phyloP scores from a whole-genome alignment of 257 asterid genomes.

The Datura wrightii region DNA sequence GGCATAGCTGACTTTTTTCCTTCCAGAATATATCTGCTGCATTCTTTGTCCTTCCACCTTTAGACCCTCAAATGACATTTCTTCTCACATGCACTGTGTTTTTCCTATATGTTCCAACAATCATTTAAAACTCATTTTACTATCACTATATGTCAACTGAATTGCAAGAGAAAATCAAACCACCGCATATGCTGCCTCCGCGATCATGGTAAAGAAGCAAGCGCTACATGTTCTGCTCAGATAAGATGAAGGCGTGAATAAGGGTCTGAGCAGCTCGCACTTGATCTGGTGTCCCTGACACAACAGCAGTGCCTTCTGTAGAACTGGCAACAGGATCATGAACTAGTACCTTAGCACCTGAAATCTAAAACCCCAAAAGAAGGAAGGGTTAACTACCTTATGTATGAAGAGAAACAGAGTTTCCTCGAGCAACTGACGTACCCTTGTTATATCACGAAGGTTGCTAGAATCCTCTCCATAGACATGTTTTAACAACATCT shows the following conservation, averaged over 20 bases:
- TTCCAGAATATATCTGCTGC: background rate
- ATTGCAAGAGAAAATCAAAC: background rate
- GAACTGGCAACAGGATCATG: constrained; percentile 33
- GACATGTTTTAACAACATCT: constrained; percentile 28
- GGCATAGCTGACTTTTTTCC: background rate
- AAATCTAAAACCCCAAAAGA: constrained; percentile 29
- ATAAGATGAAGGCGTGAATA: constrained; percentile 34
- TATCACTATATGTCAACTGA: background rate
- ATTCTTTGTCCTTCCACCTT: background rate
- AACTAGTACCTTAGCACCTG: constrained; percentile 37
- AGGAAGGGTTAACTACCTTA: background rate
- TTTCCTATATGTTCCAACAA: background rate
- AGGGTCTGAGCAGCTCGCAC: constrained; percentile 33
- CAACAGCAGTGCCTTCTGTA: constrained; percentile 30
- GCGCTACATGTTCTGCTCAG: constrained; percentile 23
- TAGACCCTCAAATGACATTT: background rate
- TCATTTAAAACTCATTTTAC: background rate
- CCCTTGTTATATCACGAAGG: constrained; percentile 32
- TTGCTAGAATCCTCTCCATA: constrained; percentile 37
- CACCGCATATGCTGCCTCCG: background rate
- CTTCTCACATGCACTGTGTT: background rate
- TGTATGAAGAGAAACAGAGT: background rate
- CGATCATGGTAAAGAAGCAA: background rate
- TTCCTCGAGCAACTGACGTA: constrained; percentile 20
- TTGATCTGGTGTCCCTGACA: constrained; percentile 37